Evolutionary conservation across 2,329 filamentous ascomycete species (phyloP).

Genomic region (Beauveria brongniartii): DNA sequence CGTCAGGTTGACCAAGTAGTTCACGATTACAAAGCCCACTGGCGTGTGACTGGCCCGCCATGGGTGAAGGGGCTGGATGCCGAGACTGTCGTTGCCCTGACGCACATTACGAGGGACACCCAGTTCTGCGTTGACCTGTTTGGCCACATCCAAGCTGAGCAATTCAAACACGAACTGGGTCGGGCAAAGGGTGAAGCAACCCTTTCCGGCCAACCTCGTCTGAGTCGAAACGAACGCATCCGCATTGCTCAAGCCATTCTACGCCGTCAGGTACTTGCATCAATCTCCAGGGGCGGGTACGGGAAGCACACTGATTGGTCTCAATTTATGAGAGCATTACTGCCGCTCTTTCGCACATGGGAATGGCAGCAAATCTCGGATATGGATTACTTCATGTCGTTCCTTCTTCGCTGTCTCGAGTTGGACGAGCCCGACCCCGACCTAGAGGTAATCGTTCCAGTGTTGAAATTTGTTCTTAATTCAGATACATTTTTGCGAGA

Average conservation of each 20-base stretch:
- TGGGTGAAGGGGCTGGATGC: not conserved
- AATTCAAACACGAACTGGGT: not conserved
- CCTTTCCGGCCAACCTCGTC: not conserved
- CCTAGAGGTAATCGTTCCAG: no score
- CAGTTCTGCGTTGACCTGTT: not conserved
- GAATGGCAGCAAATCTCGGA: no score
- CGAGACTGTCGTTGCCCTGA: not conserved
- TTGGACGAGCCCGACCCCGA: no score
- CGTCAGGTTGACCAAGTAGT: not conserved
- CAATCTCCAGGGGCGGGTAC: not conserved
- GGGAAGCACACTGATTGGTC: fast-evolving
- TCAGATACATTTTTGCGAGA: fast-evolving
- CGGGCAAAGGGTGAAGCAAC: fast-evolving
- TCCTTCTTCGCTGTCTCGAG: no score
- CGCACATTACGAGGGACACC: not conserved
- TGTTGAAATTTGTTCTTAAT: no score
- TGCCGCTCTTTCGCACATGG: no score
- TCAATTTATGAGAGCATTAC: no score
- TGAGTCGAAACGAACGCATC: not conserved
- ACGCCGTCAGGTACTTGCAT: not conserved
- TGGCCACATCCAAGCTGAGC: not conserved
- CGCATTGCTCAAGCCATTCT: not conserved
- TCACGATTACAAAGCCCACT: not conserved
- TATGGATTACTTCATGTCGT: no score
- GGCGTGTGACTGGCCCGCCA: not conserved